phyloP scores from a whole-genome alignment of 192 early-diverging fungal species.

The Coemansia sp. region DNA sequence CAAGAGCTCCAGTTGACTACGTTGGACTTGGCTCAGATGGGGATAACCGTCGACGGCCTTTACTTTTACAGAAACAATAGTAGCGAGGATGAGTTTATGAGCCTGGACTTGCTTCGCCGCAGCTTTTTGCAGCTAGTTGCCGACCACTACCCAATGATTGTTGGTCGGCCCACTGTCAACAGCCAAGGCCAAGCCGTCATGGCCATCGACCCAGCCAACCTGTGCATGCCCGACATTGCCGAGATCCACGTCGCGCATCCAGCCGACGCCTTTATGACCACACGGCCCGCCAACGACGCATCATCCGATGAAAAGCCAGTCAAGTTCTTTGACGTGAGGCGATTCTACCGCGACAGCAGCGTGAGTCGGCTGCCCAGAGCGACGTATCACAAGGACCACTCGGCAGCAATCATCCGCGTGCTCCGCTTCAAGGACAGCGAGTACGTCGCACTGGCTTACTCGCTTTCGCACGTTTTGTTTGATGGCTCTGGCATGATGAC shows the following conservation, averaged over 20 bases:
- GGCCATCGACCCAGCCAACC: conserved; percentile 26
- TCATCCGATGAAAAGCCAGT: not conserved
- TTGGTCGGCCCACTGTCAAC: conserved; percentile 30
- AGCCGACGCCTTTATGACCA: conserved; percentile 30
- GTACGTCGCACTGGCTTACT: conserved; percentile 37
- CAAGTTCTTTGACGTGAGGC: conserved; percentile 44
- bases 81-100: conserved; percentile 28
- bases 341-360: conserved; percentile 30
- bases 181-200: conserved; percentile 30
- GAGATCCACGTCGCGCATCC: conserved; percentile 30
- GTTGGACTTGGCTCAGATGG: conserved; percentile 36
- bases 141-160: conserved; percentile 48
- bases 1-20: conserved; percentile 46
- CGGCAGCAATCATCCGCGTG: conserved; percentile 20
- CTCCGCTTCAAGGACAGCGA: conserved; percentile 38
- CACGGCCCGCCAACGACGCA: not conserved
- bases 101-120: conserved; percentile 18
- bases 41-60: conserved; percentile 25
- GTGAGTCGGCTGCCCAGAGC: conserved; percentile 24
- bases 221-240: conserved; percentile 40
- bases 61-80: conserved; percentile 30
- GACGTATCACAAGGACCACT: conserved; percentile 35
- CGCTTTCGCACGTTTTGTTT: conserved; percentile 40
- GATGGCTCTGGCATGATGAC: conserved; percentile 22
- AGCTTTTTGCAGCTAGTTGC: conserved; percentile 35